Evolutionary conservation across 176 grass and related monocot genomes (phyloP).

Genomic region (Aegilops bicornis): DNA sequence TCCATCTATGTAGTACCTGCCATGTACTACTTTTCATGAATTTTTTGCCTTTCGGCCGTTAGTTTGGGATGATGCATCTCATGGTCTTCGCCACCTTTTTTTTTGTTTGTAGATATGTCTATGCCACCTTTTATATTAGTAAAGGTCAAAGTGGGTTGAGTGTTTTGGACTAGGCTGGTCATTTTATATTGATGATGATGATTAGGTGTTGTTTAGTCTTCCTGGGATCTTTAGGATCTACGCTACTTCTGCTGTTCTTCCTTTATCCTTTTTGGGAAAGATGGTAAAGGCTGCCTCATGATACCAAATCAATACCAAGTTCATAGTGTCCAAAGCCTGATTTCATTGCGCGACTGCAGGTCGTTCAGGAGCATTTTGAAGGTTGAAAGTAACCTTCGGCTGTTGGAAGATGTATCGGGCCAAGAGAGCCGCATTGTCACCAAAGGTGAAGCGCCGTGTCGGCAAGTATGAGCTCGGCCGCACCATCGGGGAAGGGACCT

Average conservation of each 20-base stretch:
- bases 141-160: not conserved
- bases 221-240: not conserved
- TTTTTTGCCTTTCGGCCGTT: not conserved
- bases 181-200: slow-evolving; percentile 27
- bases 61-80: not conserved
- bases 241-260: not conserved
- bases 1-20: not conserved
- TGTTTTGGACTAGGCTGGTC: slow-evolving; percentile 22
- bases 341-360: slow-evolving; percentile 20
- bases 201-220: slow-evolving; percentile 3
- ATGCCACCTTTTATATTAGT: slow-evolving; percentile 18
- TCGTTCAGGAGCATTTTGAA: slow-evolving; percentile 26
- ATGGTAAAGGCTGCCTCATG: not conserved
- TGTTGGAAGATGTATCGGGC: slow-evolving; percentile 60
- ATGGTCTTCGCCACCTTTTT: slow-evolving; percentile 25
- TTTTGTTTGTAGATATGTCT: not conserved
- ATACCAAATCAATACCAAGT: not conserved
- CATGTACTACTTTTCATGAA: not conserved
- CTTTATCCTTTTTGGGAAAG: not conserved
- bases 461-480: slow-evolving; percentile 95
- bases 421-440: slow-evolving; percentile 64
- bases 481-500: slow-evolving; percentile 91
- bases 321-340: slow-evolving; percentile 6
- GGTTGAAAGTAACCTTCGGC: slow-evolving; percentile 31
- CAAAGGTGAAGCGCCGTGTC: slow-evolving; percentile 85